Evolutionary conservation across 192 early-diverging fungal species (phyloP), one percentile per base, ranked within the genome.

Genomic region (Coemansia sp.): DNA sequence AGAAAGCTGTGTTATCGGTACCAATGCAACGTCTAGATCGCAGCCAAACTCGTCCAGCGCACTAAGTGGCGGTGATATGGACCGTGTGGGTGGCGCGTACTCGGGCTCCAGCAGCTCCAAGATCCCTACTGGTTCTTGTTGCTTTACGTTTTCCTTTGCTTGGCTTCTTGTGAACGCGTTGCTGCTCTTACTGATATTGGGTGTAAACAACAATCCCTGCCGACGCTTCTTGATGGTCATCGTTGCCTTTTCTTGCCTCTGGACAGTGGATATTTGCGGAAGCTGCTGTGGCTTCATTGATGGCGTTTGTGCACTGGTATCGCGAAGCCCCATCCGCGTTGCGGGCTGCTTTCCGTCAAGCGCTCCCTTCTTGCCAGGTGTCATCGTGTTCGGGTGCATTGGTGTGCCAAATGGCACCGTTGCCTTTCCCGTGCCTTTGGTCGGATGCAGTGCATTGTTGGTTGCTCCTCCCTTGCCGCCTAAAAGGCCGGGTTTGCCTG

Each of bases 1-100:
- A 0, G 77, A 74, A 9, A 40, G 33, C 66, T 75, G 72, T n/a
- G 77, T 80, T 25, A 26, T 37, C 13, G 77, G 73, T 21, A 81
- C 70, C 20, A 75, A 16, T 2, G 61, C 21, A 45, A 71, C 48
- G 28, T 81, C 70, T 42, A 81, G 23, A 37, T 81, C 78, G 31
- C 46, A 71, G 2, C 78, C 78, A 66, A 75, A 75, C 58, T 58
- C 58, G n/a, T 40, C 60, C 18, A 59, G 18, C 3, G 78, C 67
- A 20, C 68, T 53, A 15, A 81, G 48, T 31, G 55, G 16, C 25
- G n/a, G 25, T 18, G 55, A 34, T 18, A 8, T 8, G 8, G 55
- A 18, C 26, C n/a, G 23, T 0, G 7, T 31, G 7, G 59, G 43
- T 6, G 77, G 72, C 13, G 43, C 78, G 49, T 81, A 81, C 25